These are phyloP conservation scores for Lentinula sp. DNA, from an alignment of 768 basidiomycete genomes.

Conservation along the genomic window DNA sequence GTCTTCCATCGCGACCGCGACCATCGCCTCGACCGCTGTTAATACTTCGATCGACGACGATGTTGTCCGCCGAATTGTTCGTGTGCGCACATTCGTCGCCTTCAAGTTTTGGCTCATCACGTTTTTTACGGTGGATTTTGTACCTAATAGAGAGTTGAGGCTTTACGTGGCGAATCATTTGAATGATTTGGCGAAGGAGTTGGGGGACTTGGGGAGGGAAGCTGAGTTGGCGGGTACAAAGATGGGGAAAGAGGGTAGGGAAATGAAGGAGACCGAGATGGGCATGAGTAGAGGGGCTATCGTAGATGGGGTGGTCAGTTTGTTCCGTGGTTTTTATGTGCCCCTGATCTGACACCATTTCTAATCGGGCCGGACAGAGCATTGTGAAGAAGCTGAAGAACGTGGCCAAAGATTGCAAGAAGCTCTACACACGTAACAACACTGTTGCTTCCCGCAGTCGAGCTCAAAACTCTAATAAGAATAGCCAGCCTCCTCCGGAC, in stretches of 20 bases:
- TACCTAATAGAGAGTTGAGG: constrained; percentile 74
- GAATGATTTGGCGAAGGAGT: constrained; percentile 68
- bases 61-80: constrained; percentile 66
- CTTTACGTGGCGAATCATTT: constrained; percentile 72
- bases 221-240: neutral
- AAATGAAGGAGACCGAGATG: neutral
- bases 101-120: constrained; percentile 88
- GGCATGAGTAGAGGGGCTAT: constrained; percentile 15
- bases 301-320: constrained; percentile 65
- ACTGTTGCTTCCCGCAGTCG: constrained; percentile 23
- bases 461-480: constrained; percentile 18
- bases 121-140: constrained; percentile 85
- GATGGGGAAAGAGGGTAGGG: neutral
- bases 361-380: constrained; percentile 34
- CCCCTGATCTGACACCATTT: neutral
- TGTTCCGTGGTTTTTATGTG: neutral
- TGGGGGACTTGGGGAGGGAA: constrained; percentile 36
- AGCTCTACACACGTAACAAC: constrained; percentile 40
- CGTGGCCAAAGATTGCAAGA: constrained; percentile 75
- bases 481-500: neutral
- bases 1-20: neutral
- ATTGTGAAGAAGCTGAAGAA: constrained; percentile 81
- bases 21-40: neutral
- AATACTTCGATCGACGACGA: constrained; percentile 38
- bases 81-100: constrained; percentile 86